Evolutionary conservation across 2,329 filamentous ascomycete species (phyloP), one percentile per base, ranked within the genome.

Genomic region (Capronia epimyces): DNA sequence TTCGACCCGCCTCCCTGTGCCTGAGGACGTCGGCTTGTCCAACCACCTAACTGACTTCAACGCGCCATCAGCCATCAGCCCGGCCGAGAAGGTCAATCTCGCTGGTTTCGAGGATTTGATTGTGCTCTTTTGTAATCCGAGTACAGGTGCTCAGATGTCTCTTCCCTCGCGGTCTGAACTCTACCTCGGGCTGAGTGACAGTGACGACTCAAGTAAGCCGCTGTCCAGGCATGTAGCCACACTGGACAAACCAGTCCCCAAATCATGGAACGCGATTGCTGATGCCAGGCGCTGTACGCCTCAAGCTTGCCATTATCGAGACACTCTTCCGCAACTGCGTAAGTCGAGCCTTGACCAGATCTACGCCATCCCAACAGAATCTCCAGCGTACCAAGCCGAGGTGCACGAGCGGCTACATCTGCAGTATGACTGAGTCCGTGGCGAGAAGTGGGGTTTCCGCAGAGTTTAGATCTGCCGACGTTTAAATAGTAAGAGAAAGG

Each of bases 281-380:
- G 70, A 71, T 22, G 71, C 71, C 6, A 61, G 69, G 50, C 71
- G 70, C 46, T 74, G 70, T 59, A 72, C 71, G 12, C 68, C 69
- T 4, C 69, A 72, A 62, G 69, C 70, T 12, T 72, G 71, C 59
- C 67, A 66, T 9, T 73, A 74, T 63, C 66, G 68, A 20, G 69
- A 72, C 55, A 56, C 58, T 4, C 55, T 61, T 1, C 42, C 60
- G 3, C 61, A 66, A 9, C 60, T 71, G 13, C 43, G 53, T n/a
- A 39, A 53, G 2, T 48, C 58, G 5, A 66, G 67, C 4, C 65
- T 71, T 0, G 56, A 53, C 27, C 60, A 65, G 21, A 62, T 73
- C 24, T 73, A 69, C 51, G 70, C 69, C 21, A 45, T 70, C 15
- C 69, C 66, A 15, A 71, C 67, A 18, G 70, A 72, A 55, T 61